phyloP scores from a whole-genome alignment of 2,329 filamentous ascomycete species.

The Curvularia lunata region DNA sequence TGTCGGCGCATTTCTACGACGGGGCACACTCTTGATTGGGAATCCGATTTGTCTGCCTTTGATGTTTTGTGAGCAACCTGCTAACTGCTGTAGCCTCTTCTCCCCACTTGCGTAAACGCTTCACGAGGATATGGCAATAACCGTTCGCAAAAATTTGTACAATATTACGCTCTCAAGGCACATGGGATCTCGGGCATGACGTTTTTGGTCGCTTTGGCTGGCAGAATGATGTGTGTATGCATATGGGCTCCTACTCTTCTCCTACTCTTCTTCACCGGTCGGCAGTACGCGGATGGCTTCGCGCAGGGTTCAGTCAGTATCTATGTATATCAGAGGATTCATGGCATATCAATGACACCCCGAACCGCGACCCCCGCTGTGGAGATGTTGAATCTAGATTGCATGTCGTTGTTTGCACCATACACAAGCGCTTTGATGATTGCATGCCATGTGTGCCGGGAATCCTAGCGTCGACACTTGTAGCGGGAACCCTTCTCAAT shows the following conservation, averaged over 20 bases:
- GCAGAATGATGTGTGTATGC: slow-evolving; percentile 9
- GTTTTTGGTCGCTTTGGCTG: slow-evolving; percentile 16
- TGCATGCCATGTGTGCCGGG: slow-evolving; percentile 26
- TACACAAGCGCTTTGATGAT: slow-evolving; percentile 16
- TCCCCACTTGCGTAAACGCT: slow-evolving; percentile 46
- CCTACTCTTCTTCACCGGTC: slow-evolving; percentile 29
- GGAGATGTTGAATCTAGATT: slow-evolving; percentile 13
- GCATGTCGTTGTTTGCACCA: slow-evolving; percentile 13
- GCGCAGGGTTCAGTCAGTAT: slow-evolving; percentile 12
- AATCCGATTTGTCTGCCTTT: neutral
- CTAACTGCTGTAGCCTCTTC: slow-evolving; percentile 45
- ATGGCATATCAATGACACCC: slow-evolving; percentile 17
- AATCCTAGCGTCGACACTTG: slow-evolving; percentile 9
- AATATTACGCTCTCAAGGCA: slow-evolving; percentile 39
- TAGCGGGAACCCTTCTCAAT: slow-evolving; percentile 1
- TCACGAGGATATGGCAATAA: slow-evolving; percentile 22
- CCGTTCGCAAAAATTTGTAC: slow-evolving; percentile 34
- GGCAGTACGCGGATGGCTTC: slow-evolving; percentile 21
- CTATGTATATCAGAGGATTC: slow-evolving; percentile 26
- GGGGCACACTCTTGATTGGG: neutral
- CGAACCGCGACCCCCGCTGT: slow-evolving; percentile 20
- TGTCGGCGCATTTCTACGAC: neutral
- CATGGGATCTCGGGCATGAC: slow-evolving; percentile 28
- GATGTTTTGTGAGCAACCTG: neutral
- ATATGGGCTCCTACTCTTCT: slow-evolving; percentile 11